Evolutionary conservation across 2,329 filamentous ascomycete genomes (phyloP), one percentile per base, ranked within the genome.

Genomic region (Paramyrothecium sp.): DNA sequence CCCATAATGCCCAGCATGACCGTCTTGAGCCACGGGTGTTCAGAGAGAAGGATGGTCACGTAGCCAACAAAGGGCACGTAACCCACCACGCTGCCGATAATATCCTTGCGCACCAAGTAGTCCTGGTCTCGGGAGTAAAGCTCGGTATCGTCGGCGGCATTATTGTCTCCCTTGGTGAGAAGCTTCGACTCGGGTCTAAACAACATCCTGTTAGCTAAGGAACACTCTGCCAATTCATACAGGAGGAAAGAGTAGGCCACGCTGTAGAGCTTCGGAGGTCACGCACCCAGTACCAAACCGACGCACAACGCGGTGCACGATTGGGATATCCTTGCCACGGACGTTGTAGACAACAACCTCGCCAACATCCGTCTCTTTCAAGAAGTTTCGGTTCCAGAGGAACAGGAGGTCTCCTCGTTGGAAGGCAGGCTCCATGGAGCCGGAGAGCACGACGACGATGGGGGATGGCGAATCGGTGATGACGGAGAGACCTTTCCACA

Each of bases 121-220:
- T 91, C 90, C 76, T 99, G 94, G 19, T 90, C 91, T 44, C 81
- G 80, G 3, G 95, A 93, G 72, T 97, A 97, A 13, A 78, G 64
- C 71, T 97, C 93, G 17, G 92, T 96, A 72, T 99, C 95, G 73
- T 98, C 94, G 47, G 91, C 90, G 8, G 86, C 76, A 72, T 99
- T 99, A 81, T 98, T 99, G 77, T 99, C 95, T 64, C 95, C 95
- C 77, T 99, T 99, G 34, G 95, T 99, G 56, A 99, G 84, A 20
- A 99, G 85, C 69, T 91, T 80, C n/a, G 85, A 84, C 53, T 80
- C 73, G 10, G 79, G 75, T 22, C 83, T 85, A 60, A 49, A 19
- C 8, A 21, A 23, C 30, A 30, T 33, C 33, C 47, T 26, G 58
- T 64, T 23, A 59, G 65, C 51, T 51, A 54, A 50, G 23, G 22